phyloP scores from a whole-genome alignment of 208 protist genomes.

The Zelonia costaricensis region DNA sequence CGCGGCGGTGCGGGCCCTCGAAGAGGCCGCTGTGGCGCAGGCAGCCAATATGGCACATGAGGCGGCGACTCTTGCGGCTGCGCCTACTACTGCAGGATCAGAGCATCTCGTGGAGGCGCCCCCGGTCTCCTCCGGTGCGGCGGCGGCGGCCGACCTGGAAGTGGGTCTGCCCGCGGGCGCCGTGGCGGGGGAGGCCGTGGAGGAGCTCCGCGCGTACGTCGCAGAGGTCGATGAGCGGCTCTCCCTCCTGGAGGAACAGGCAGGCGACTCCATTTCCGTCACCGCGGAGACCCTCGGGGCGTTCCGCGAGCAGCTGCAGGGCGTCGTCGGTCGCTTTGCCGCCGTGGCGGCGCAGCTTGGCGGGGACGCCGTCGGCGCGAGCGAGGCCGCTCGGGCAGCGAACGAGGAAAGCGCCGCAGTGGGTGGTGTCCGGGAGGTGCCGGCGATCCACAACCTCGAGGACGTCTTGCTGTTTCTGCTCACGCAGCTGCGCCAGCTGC shows the following conservation, averaged over 20 bases:
- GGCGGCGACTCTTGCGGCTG: too few relatives aligned
- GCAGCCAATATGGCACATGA: neutral
- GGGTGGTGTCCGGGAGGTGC: neutral
- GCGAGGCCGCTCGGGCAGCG: neutral
- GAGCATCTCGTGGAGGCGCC: too few relatives aligned
- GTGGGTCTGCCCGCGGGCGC: neutral
- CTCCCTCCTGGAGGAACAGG: conserved; percentile 21
- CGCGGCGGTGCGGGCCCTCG: neutral
- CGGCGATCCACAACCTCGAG: conserved; percentile 38
- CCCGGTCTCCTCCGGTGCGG: neutral
- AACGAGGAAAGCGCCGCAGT: neutral
- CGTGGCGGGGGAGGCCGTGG: neutral
- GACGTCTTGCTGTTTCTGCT: conserved; percentile 72
- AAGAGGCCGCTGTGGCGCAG: neutral
- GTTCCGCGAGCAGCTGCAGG: conserved; percentile 38
- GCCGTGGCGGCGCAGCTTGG: conserved; percentile 20
- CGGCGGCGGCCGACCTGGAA: neutral
- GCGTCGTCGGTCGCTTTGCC: conserved; percentile 45
- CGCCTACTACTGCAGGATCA: too few relatives aligned
- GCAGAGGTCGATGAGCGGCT: conserved; percentile 16
- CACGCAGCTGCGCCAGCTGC: conserved; percentile 33
- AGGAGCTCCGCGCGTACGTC: conserved; percentile 6
- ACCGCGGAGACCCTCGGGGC: conserved; percentile 38
- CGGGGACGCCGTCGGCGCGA: neutral
- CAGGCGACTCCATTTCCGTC: conserved; percentile 12